phyloP scores from a whole-genome alignment of 2,329 filamentous ascomycete genomes.

The Xylariaceae sp. region DNA sequence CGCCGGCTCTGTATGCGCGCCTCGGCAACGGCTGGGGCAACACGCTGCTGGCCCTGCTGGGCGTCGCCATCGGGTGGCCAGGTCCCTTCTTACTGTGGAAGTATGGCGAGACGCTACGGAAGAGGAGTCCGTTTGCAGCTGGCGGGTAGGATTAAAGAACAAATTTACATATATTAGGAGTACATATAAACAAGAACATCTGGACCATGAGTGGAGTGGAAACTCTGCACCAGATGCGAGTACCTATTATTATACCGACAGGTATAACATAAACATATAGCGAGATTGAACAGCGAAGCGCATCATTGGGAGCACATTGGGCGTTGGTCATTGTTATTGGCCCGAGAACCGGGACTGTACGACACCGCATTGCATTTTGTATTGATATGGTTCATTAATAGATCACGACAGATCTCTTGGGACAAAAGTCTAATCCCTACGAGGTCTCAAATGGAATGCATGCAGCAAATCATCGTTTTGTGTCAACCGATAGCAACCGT shows the following conservation, averaged over 20 bases:
- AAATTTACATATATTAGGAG: no score
- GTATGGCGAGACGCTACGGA: constrained; percentile 47
- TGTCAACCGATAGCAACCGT: constrained; percentile 3
- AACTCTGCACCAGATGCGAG: neutral
- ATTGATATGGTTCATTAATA: neutral
- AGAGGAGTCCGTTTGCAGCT: constrained; percentile 44
- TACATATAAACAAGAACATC: no score
- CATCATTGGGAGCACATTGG: neutral
- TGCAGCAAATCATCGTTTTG: neutral
- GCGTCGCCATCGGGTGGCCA: constrained; percentile 57
- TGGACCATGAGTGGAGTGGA: neutral
- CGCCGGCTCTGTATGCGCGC: constrained; percentile 51
- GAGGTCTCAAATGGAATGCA: neutral
- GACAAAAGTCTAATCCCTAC: neutral
- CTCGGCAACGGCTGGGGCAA: constrained; percentile 57
- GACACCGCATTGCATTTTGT: constrained; percentile 2
- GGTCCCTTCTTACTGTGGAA: constrained; percentile 53
- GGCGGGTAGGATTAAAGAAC: constrained; percentile 26
- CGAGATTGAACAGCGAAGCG: neutral
- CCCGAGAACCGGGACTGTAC: neutral
- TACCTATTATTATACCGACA: neutral
- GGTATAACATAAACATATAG: neutral
- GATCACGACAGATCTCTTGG: neutral
- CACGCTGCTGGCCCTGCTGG: constrained; percentile 55
- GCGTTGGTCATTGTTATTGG: neutral